phyloP scores from a whole-genome alignment of 1,139 yeast genomes.

The Suhomyces kunorum region DNA sequence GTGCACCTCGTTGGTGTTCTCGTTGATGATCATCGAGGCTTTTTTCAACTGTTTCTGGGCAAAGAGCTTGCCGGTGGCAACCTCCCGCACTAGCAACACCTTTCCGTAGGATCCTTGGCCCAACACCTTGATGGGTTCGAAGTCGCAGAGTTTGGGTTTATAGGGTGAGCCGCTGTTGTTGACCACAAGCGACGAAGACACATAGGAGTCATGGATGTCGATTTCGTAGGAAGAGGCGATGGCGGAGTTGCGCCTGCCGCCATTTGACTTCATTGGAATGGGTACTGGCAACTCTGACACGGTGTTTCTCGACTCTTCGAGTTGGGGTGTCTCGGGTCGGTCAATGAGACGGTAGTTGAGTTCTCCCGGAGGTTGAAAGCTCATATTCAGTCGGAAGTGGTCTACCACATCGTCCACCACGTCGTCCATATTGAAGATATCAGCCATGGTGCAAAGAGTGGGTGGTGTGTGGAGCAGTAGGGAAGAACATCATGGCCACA shows the following conservation, averaged over 20 bases:
- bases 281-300: constrained; percentile 22
- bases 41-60: constrained; percentile 46
- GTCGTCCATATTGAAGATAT: constrained; percentile 23
- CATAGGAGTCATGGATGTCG: constrained; percentile 25
- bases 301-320: constrained; percentile 17
- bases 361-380: constrained; percentile 7
- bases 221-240: constrained; percentile 28
- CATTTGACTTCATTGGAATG: constrained; percentile 16
- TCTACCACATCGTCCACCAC: constrained; percentile 13
- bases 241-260: constrained; percentile 19
- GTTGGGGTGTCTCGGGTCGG: constrained; percentile 11
- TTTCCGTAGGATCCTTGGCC: constrained; percentile 49
- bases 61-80: constrained; percentile 33
- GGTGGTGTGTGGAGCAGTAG: neutral
- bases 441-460: constrained; percentile 15
- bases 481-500: neutral
- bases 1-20: constrained; percentile 37
- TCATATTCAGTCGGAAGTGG: neutral
- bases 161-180: constrained; percentile 13
- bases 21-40: constrained; percentile 43
- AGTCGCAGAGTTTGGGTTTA: constrained; percentile 29
- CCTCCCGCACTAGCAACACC: constrained; percentile 41
- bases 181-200: constrained; percentile 18
- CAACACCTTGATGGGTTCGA: constrained; percentile 40
- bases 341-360: constrained; percentile 19